Base-by-base conservation (phyloP, 345 rosid genomes). In the Noccaea caerulescens region DNA sequence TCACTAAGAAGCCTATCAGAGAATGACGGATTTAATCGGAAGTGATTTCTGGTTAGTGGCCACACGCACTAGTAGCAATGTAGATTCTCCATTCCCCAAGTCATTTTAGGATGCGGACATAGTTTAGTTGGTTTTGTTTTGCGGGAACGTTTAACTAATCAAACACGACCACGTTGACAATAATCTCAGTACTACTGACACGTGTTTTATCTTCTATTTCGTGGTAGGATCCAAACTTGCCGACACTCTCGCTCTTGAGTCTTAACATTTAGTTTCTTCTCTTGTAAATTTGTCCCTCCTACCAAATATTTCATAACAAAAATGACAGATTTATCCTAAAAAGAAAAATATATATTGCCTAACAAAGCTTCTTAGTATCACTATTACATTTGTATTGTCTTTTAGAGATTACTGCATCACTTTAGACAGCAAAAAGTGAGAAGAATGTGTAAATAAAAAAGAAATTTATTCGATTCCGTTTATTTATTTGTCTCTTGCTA, bases 161-260 rank as follows among this genome's bases (percentile, higher is more conserved):
- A 67, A 6, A 37, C 5, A 27, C 13, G 0, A 43, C 25, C 77
- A 72, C 71, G 71, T 56, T 1, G 13, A 8, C 14, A 47, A 27
- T 10, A 25, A 44, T 36, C 23, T 16, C 18, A 16, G 30, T 27
- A 27, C 30, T 27, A 3, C 0, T 37, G 62, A 58, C 61, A 42
- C 53, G 56, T 67, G 67, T 58, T 20, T 42, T 66, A 58, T 66
- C 61, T 4, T 50, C 60, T 30, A 18, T 57, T 30, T 58, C 51
- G 55, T 66, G 61, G 72, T 58, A 20, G 77, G 77, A 18, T 65
- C 51, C 9, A 37, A 46, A 46, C 59, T 65, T 64, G 71, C 59
- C 77, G 77, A 72, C 77, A 72, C 71, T 62, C 3, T 62, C 3
- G 3, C 8, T 46, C 23, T 20, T 20, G 23, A 20, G 23, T 20